Percentiles rank a stretch among this genome's conserved stretches.
These are phyloP conservation scores for Mucuna pruriens DNA, from an alignment of 306 rosid genomes.

Conservation along the genomic window DNA sequence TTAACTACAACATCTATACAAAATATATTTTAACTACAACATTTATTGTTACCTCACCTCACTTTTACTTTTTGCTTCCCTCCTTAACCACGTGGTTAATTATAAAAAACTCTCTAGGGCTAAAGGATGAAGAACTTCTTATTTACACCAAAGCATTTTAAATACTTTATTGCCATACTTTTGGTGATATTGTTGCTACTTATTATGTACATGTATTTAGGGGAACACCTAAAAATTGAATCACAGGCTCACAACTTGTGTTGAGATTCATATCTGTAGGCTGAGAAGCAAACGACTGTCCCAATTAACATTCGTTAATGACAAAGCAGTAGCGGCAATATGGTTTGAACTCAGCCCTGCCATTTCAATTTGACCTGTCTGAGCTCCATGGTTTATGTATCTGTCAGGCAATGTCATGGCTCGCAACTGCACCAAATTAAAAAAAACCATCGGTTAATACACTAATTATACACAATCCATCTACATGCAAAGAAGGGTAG, in stretches of 20 bases:
- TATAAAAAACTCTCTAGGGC: not conserved
- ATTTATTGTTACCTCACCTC: not conserved
- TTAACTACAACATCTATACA: too few species aligned
- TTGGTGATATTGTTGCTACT: not conserved
- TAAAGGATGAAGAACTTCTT: not conserved
- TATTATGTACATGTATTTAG: not conserved
- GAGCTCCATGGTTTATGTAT: constrained; percentile 73
- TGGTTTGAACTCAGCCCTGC: constrained; percentile 67
- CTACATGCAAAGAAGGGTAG: not conserved
- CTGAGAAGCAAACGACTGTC: constrained; percentile 39
- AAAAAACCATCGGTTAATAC: not conserved
- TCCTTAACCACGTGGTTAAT: not conserved
- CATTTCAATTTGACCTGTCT: constrained; percentile 51
- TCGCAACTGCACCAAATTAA: constrained; percentile 56
- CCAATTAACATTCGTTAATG: constrained; percentile 45
- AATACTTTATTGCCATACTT: not conserved
- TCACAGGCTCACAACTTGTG: not conserved
- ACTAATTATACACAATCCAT: not conserved
- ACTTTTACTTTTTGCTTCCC: not conserved
- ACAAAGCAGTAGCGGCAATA: constrained; percentile 60
- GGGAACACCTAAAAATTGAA: too few species aligned
- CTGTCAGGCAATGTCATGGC: constrained; percentile 67
- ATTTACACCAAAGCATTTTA: not conserved
- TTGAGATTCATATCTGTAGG: constrained; percentile 23
- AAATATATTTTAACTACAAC: too few species aligned